These are phyloP conservation scores for Coemansia brasiliensis DNA, from an alignment of 192 early-diverging fungal genomes.

Conservation along the genomic window DNA sequence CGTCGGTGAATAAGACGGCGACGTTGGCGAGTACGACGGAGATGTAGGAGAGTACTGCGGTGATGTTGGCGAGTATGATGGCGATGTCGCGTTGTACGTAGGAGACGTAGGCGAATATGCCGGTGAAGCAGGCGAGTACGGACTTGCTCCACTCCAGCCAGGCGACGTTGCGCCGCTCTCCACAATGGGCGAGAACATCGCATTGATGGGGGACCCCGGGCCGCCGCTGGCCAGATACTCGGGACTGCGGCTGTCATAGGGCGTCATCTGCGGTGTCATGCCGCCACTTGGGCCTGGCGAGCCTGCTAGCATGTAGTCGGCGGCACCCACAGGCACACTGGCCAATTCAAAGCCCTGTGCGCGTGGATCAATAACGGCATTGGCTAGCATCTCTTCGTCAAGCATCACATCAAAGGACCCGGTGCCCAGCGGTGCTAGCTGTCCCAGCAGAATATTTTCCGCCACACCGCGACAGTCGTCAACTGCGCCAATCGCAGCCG, in stretches of 20 bases:
- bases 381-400: constrained; percentile 87
- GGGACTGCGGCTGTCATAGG: constrained; percentile 74
- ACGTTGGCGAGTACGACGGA: constrained; percentile 68
- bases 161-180: constrained; percentile 72
- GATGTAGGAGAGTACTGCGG: constrained; percentile 69
- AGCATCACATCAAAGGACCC: constrained; percentile 92
- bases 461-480: constrained; percentile 97
- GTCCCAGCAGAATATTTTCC: constrained; percentile 96
- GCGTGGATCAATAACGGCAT: constrained; percentile 61
- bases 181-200: constrained; percentile 82
- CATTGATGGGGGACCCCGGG: constrained; percentile 71
- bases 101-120: constrained; percentile 73
- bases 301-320: constrained; percentile 57
- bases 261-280: constrained; percentile 77
- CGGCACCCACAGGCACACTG: constrained; percentile 52
- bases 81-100: constrained; percentile 69
- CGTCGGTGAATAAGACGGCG: constrained; percentile 59
- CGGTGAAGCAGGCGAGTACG: constrained; percentile 59
- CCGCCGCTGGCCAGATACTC: constrained; percentile 60
- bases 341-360: constrained; percentile 57
- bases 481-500: constrained; percentile 84
- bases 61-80: constrained; percentile 69
- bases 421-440: constrained; percentile 94
- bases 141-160: constrained; percentile 59
- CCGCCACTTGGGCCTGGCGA: constrained; percentile 60